phyloP scores from a whole-genome alignment of 148 eudicot genomes.

The Fagopyrum esculentum region DNA sequence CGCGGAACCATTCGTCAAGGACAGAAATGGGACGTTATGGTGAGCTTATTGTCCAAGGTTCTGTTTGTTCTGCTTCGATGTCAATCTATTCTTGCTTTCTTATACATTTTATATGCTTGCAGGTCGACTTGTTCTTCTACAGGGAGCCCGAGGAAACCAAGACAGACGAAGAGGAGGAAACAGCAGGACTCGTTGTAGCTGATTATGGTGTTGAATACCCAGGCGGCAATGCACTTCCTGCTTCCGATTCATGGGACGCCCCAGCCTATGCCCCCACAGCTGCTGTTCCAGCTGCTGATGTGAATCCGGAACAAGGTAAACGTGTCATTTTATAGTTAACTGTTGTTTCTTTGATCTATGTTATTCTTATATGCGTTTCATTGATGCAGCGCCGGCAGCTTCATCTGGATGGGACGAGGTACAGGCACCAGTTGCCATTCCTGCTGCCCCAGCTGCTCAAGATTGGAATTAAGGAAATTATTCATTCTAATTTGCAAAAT shows the following conservation, averaged over 20 bases:
- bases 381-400: not conserved
- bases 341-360: conserved; percentile 10
- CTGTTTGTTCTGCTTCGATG: not conserved
- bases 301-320: conserved; percentile 26
- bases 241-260: conserved; percentile 4
- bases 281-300: conserved; percentile 16
- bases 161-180: conserved; percentile 42
- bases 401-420: not conserved
- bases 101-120: not conserved
- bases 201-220: conserved; percentile 29
- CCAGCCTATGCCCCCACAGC: not conserved
- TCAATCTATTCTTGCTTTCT: not conserved
- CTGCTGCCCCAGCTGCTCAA: not conserved
- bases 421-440: not conserved
- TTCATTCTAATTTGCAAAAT: not conserved
- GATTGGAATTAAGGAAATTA: not conserved
- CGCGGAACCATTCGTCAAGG: conserved; percentile 49
- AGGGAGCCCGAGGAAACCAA: conserved; percentile 65
- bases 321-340: not conserved
- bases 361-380: conserved; percentile 6
- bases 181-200: conserved; percentile 21
- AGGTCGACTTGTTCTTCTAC: conserved; percentile 61
- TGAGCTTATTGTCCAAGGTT: not conserved
- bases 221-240: conserved; percentile 22
- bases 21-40: conserved; percentile 76